phyloP scores from a whole-genome alignment of 2,329 filamentous ascomycete species.

The Nigrospora osmanthi region DNA sequence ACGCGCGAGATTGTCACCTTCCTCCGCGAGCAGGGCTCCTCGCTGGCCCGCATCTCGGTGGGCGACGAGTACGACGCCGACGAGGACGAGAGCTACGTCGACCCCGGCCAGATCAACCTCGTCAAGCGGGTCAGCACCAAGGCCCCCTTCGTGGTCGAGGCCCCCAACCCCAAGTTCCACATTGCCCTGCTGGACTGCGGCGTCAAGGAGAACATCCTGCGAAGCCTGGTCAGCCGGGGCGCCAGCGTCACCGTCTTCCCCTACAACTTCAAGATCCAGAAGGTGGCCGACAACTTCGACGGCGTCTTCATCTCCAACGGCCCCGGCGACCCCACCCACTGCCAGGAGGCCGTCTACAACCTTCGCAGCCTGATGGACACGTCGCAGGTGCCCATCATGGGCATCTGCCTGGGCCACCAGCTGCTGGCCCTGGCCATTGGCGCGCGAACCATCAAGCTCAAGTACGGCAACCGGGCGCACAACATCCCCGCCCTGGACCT shows the following conservation, averaged over 20 bases:
- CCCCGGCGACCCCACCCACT: conserved; percentile 95
- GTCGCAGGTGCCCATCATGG: conserved; percentile 89
- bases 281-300: conserved; percentile 95
- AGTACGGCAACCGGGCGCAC: conserved; percentile 98
- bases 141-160: conserved; percentile 90
- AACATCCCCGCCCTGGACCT: conserved; percentile 95
- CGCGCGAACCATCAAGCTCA: conserved; percentile 89
- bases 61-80: conserved; percentile 98
- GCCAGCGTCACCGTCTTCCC: conserved; percentile 92
- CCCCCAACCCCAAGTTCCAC: conserved; percentile 75
- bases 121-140: conserved; percentile 97
- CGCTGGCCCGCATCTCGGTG: conserved; percentile 85
- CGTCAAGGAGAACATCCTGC: conserved; percentile 99
- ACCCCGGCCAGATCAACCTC: conserved; percentile 93
- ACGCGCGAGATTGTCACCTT: conserved; percentile 94
- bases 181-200: conserved; percentile 95
- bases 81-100: conserved; percentile 91
- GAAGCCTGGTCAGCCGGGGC: conserved; percentile 84
- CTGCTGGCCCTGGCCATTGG: conserved; percentile 84
- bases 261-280: conserved; percentile 95
- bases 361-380: conserved; percentile 84
- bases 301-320: conserved; percentile 99
- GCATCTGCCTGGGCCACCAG: conserved; percentile 96
- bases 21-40: conserved; percentile 93
- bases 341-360: conserved; percentile 89